Base-by-base conservation (phyloP, 192 early-diverging fungal genomes). In the Coemansia furcata region DNA sequence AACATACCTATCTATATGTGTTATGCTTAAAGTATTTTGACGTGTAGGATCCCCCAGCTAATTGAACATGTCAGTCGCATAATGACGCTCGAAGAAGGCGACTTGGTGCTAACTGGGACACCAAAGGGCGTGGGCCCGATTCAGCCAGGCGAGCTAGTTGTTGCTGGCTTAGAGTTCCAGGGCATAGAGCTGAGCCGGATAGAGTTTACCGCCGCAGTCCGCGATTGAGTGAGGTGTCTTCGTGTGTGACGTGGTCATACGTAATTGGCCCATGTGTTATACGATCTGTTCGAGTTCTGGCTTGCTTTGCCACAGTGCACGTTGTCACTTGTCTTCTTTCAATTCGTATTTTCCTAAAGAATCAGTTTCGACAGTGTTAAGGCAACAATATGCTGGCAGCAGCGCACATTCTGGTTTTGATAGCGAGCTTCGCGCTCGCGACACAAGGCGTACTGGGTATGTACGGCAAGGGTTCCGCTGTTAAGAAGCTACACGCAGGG, bases 61-160 rank as follows among this genome's bases (percentile, higher is more conserved):
- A 88, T 98, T 49, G 86, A 87, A 58, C 85, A 94, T 65, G 86
- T 97, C 60, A 90, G 88, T 47, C 79, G 87, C 3, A 91, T 97
- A 67, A 96, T 96, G 94, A 93, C 84, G 40, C 82, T 98, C 26
- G 90, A 98, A 64, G 84, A 82, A 15, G 97, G 95, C 12, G 97
- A 98, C 78, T 80, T 97, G 17, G 84, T 98, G 36, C 82, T 98
- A 43, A 97, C 97, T 5, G 94, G 92, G 17, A 98, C 96, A 21
- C 96, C 96, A 23, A 74, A 84, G 39, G 96, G 96, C 17, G 96
- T 97, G 23, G 95, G 94, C 6, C 89, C 87, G 4, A 88, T 98
- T 52, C 33, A 65, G 23, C 73, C 89, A n/a, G 95, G 94, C n/a
- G 86, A 96, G 63, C 84, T 82, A 32, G 77, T 98, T 21, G 88